phyloP scores from a whole-genome alignment of 257 asterid species.

The Rauvolfia tetraphylla region DNA sequence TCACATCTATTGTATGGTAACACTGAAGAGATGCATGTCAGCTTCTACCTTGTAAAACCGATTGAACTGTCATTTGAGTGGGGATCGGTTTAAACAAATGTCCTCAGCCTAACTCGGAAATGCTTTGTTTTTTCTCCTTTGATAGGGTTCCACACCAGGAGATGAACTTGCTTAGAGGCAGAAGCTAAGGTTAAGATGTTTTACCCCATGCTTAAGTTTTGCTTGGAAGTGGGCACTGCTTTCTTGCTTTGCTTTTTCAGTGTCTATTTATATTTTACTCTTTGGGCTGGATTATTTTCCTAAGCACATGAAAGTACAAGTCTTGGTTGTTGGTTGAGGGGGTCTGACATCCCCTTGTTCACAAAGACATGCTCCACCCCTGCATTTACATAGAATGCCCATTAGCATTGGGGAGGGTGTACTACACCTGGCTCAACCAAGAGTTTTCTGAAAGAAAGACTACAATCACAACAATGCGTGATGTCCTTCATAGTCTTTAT shows the following conservation, averaged over 20 bases:
- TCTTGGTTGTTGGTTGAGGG: neutral
- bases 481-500: neutral
- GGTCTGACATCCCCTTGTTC: neutral
- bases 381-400: neutral
- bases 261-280: neutral
- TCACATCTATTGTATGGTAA: neutral
- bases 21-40: neutral
- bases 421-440: neutral
- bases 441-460: neutral
- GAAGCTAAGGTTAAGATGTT: conserved; percentile 7
- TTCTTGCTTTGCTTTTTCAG: neutral
- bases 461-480: neutral
- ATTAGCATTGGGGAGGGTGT: neutral
- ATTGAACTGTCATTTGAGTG: neutral
- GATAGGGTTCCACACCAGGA: conserved; percentile 12
- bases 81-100: neutral
- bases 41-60: neutral
- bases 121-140: neutral
- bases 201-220: neutral
- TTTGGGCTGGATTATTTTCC: neutral
- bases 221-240: neutral
- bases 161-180: conserved; percentile 4
- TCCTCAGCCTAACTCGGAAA: neutral
- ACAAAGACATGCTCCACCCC: neutral
- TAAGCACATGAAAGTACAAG: neutral